phyloP scores from a whole-genome alignment of 1,284 basidiomycete genomes.

The Apiotrichum brassicae region DNA sequence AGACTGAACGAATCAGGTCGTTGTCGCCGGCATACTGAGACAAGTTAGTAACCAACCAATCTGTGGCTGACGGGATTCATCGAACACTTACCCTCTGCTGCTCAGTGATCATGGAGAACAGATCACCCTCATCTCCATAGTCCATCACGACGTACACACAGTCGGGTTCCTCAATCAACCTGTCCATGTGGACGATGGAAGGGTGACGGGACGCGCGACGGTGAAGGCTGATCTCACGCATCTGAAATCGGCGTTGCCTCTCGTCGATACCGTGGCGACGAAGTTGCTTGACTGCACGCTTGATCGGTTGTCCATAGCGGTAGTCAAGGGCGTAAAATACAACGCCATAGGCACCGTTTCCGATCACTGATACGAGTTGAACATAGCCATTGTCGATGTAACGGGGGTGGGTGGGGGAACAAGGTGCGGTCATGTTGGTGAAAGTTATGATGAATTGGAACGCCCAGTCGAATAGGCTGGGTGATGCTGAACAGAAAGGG shows the following conservation, averaged over 20 bases:
- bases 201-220: constrained; percentile 59
- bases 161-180: constrained; percentile 65
- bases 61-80: constrained; percentile 1
- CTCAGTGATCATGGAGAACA: constrained; percentile 70
- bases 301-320: constrained; percentile 50
- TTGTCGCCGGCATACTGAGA: constrained; percentile 67
- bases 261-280: constrained; percentile 55
- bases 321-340: constrained; percentile 78
- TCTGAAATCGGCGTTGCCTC: constrained; percentile 74
- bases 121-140: constrained; percentile 77
- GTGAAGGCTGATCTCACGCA: constrained; percentile 62
- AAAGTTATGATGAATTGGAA: not conserved
- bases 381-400: constrained; percentile 69
- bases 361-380: constrained; percentile 83
- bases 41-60: constrained; percentile 4
- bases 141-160: constrained; percentile 59
- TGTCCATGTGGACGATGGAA: constrained; percentile 82
- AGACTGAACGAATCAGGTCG: constrained; percentile 73
- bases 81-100: constrained; percentile 45
- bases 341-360: constrained; percentile 91
- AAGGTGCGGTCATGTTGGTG: constrained; percentile 10
- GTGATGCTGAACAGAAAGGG: not conserved
- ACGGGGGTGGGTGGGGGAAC: constrained; percentile 21
- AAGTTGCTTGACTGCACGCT: constrained; percentile 85
- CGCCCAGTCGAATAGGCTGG: too few species aligned